A percentile compares a stretch with the other conserved stretches of the same genome.
These are phyloP conservation scores for Gonium pectorale DNA, from an alignment of 139 green algal genomes.

Conservation along the genomic window DNA sequence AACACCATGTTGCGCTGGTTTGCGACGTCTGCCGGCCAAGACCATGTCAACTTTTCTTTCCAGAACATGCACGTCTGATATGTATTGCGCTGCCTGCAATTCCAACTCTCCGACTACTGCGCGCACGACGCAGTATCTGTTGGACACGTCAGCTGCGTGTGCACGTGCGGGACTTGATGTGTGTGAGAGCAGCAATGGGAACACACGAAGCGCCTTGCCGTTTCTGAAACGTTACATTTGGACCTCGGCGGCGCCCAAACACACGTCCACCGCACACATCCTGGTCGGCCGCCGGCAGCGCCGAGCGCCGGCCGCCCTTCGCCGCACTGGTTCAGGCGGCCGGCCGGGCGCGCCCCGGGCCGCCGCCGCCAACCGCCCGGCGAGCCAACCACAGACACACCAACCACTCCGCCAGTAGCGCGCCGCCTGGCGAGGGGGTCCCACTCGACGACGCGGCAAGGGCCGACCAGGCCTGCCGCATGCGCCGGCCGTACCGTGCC, in stretches of 20 bases:
- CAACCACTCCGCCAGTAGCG: not conserved
- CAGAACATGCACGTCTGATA: no score
- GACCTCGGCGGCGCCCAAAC: conserved; percentile 20
- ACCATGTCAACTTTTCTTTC: no score
- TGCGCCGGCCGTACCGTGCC: not conserved
- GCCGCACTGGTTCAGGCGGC: conserved; percentile 41
- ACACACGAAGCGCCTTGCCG: no score
- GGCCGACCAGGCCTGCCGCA: not conserved
- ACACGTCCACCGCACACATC: no score
- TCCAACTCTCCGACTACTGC: no score
- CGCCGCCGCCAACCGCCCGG: not conserved
- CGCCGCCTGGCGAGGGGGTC: not conserved
- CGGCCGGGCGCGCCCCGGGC: not conserved
- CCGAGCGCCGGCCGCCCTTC: not conserved
- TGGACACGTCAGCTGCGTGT: no score
- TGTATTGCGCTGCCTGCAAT: no score
- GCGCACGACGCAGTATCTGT: no score
- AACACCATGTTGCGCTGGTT: no score
- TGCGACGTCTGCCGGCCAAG: no score
- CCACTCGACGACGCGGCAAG: conserved; percentile 1
- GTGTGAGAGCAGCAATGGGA: no score
- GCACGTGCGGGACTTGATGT: no score
- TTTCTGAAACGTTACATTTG: conserved; percentile 1
- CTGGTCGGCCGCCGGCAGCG: not conserved
- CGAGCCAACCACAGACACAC: not conserved